Base-by-base conservation (phyloP, 2,329 filamentous ascomycete genomes). In the Paramyrothecium sp. region DNA sequence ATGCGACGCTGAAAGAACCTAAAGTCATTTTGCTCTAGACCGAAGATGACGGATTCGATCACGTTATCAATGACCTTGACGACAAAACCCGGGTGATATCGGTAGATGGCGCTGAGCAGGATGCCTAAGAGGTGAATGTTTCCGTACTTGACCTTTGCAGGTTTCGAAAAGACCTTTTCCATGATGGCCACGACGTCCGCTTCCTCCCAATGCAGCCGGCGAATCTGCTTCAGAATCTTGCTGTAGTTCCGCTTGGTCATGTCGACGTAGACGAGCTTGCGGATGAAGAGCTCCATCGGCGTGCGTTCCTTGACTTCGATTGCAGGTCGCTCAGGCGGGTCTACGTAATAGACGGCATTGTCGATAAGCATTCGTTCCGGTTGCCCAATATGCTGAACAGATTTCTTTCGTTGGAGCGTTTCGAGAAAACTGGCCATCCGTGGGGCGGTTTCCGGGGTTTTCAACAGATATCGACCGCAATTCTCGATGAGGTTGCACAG, bases 301-400 rank as follows among this genome's bases (percentile, higher is more conserved):
- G 92, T 96, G 51, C 95, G 86, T 73, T 99, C 95, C 73, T 98
- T 99, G 70, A 98, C 94, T 73, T 96, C 89, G 55, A 99, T 97
- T 0, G 95, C 93, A 33, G 93, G 90, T 59, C 95, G 87, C 70
- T 96, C 89, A 0, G 95, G 96, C 16, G 95, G 95, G 67, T 98
- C 95, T 56, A 99, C 95, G 65, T 97, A 98, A 75, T 99, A 99
- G 57, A 97, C 87, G 3, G 95, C 95, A 70, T 99, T 99, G 72
- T 99, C 95, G 57, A 99, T 95, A 30, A 98, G 85, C 93, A 99
- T 98, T 44, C 93, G 89, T 74, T 99, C 95, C 65, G 96, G 92
- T 67, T 97, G 92, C 16, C 93, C 94, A 57, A 99, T 88, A 69
- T 98, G 93, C 70, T 97, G 92, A 8, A 95, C 93, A 8, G 90